These are phyloP conservation scores for Eucalyptus victrix DNA, from an alignment of 345 rosid species.

Conservation along the genomic window DNA sequence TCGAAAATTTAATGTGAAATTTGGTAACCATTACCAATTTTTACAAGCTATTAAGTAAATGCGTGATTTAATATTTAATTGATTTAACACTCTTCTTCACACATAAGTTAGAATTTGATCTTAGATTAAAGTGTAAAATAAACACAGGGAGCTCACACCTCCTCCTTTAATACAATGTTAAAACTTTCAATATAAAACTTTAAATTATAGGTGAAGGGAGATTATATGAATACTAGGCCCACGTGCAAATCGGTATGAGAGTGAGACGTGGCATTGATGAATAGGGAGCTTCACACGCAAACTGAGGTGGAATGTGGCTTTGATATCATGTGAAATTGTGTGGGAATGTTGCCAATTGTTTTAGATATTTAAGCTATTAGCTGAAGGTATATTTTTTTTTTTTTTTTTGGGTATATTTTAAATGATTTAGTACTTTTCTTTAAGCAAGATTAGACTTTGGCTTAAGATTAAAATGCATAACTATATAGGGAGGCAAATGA, in stretches of 20 bases:
- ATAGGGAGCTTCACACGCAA: neutral
- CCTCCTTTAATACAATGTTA: neutral
- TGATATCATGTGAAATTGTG: neutral
- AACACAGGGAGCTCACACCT: neutral
- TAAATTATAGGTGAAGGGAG: neutral
- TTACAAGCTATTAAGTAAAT: neutral
- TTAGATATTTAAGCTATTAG: neutral
- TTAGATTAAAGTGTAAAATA: neutral
- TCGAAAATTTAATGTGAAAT: neutral
- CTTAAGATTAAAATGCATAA: neutral
- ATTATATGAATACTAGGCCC: neutral
- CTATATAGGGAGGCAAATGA: neutral
- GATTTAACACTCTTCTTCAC: neutral
- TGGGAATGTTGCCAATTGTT: fast-evolving
- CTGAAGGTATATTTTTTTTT: neutral
- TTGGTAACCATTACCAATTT: neutral
- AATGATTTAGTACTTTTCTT: neutral
- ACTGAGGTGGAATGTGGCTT: neutral
- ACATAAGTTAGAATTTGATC: neutral
- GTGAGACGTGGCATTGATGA: neutral
- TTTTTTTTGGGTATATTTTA: neutral
- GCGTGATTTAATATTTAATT: neutral
- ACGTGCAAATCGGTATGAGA: neutral
- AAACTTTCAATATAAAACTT: neutral
- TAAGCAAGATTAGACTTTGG: neutral